Evolutionary conservation across 306 rosid species (phyloP), one percentile per base, ranked within the genome.

Genomic region (Carpinus fangiana): DNA sequence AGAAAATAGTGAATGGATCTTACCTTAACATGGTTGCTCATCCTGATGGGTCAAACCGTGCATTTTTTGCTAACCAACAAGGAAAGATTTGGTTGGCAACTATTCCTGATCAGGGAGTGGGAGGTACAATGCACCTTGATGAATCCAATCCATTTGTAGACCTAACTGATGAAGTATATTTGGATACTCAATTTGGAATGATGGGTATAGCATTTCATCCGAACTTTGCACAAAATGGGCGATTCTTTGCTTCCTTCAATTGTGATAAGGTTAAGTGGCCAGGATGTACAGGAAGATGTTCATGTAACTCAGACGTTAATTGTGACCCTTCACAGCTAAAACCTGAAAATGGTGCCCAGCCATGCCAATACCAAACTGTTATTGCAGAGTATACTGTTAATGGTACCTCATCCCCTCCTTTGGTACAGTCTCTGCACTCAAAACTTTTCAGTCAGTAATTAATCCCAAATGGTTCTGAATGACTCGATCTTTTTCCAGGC

Each of bases 121-220:
- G 93, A 81, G 87, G 88, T 54, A 13, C 48, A 38, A 38, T 93
- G 86, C 83, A 52, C 64, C 70, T 96, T 73, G 93, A 90, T 78
- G 93, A 88, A 69, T 86, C 97, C 21, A 84, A 86, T 77, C 94
- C 99, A 8, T 96, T 96, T 84, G 83, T 93, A 69, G 99, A 96
- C 87, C 85, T 93, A 68, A 96, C 97, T 12, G 99, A 96, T 75
- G 87, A 78, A 69, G 94, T 96, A 78, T 78, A 90, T 80, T 86
- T 89, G 14, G 97, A 93, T 66, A 86, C 93, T 72, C 54, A 9
- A 55, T 91, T 91, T 81, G 99, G 99, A 61, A 84, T 93, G 97
- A 89, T 96, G 98, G 97, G 99, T 16, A 88, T 96, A 86, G 93
- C 98, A 46, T 96, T 96, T 87, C 99, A 96, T 84, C 99, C 98